Evolutionary conservation across 1,284 basidiomycete genomes (phyloP).

Genomic region (Amylostereum areolatum): DNA sequence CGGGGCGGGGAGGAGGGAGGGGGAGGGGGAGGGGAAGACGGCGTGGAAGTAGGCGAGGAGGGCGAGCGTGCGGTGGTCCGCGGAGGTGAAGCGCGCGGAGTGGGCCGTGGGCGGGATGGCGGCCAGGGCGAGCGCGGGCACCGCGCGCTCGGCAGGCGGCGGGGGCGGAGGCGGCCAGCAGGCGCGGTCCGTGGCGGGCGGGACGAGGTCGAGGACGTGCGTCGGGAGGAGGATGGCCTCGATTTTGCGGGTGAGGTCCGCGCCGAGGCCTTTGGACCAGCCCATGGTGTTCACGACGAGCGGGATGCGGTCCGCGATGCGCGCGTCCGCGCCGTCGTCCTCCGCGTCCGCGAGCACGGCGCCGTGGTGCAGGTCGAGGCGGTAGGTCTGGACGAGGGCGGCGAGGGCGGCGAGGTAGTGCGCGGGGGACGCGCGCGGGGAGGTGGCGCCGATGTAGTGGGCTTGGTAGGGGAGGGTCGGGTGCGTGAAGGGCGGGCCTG

Average conservation of each 20-base stretch:
- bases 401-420: slow-evolving; percentile 71
- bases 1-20: slow-evolving; percentile 22
- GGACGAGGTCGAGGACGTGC: slow-evolving; percentile 54
- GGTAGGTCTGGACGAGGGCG: slow-evolving; percentile 67
- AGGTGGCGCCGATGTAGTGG: slow-evolving; percentile 79
- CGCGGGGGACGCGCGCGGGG: slow-evolving; percentile 76
- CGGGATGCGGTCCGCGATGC: slow-evolving; percentile 59
- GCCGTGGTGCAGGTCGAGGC: slow-evolving; percentile 60
- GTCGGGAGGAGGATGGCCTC: slow-evolving; percentile 64
- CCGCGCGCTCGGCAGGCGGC: slow-evolving; percentile 1
- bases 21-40: slow-evolving; percentile 31
- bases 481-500: slow-evolving; percentile 85
- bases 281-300: slow-evolving; percentile 96
- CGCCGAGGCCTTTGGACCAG: slow-evolving; percentile 93
- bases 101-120: slow-evolving; percentile 27
- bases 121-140: slow-evolving; percentile 22
- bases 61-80: slow-evolving; percentile 70
- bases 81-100: slow-evolving; percentile 51
- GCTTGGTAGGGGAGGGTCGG: slow-evolving; percentile 65
- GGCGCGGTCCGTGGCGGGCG: slow-evolving; percentile 14
- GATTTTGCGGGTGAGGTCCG: slow-evolving; percentile 70
- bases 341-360: slow-evolving; percentile 15
- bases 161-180: slow-evolving; percentile 11
- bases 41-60: slow-evolving; percentile 83
- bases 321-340: slow-evolving; percentile 24